Evolutionary conservation across 495 filamentous ascomycete species (phyloP), one percentile per base, ranked within the genome.

Genomic region (Podospora pseudoanserina): DNA sequence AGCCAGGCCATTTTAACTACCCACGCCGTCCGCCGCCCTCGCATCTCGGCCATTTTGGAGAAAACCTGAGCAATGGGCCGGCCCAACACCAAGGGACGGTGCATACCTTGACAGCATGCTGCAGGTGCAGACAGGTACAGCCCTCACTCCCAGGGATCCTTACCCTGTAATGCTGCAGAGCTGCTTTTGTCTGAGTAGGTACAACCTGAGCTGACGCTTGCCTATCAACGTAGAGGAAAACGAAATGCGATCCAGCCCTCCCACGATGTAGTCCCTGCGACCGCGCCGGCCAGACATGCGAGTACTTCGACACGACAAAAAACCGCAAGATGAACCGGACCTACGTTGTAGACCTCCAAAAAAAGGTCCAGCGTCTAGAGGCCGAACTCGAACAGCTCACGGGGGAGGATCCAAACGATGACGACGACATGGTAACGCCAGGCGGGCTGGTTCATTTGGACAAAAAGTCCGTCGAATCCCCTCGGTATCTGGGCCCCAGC

Each of bases 201-300:
- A 16, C 39, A 49, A 49, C 39, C 39, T 49, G 15, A 49, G 9
- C 39, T 49, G 39, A 49, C 39, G 9, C 7, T 49, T 16, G 39
- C 7, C 9, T 11, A 13, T 49, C 39, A 2, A 9, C 39, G 53
- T 73, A 96, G 93, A 88, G 93, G 61, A 98, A 98, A 84, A 96
- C 94, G 26, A 86, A 91, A 83, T 98, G 94, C 79, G 94, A 97
- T 77, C 90, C 94, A 28, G 90, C 91, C 18, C 86, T 98, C 59
- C 94, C 94, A 56, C 89, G 89, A 76, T 98, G 94, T 78, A 85
- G 89, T n/a, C 92, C 93, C 16, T 98, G 94, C 84, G 92, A 96
- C 80, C 86, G 93, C 70, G 93, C 90, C 67, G 93, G 93, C 72
- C 89, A 92, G 54, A 85, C 85, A 67, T 98, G 94, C 83, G 94